These are phyloP conservation scores for Dacryopinax primogenitus DNA, from an alignment of 768 basidiomycete species.

Conservation along the genomic window DNA sequence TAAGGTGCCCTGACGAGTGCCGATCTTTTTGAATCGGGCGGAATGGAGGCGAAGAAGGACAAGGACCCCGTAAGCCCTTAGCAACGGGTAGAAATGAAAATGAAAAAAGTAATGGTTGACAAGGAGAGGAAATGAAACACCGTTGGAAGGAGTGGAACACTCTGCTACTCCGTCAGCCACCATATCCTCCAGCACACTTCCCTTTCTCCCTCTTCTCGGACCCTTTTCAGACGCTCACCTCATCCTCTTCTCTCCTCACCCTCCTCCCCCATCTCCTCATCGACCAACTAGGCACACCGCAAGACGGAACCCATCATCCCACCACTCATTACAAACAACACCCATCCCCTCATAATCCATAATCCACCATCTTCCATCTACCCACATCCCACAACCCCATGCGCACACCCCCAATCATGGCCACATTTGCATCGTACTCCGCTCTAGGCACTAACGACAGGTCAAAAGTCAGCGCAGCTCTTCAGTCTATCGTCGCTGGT, in stretches of 20 bases:
- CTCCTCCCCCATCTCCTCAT: neutral
- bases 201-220: neutral
- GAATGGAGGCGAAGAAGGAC: too few species aligned
- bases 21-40: too few species aligned
- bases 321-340: neutral
- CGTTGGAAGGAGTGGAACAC: too few species aligned
- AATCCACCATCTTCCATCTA: neutral
- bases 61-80: too few species aligned
- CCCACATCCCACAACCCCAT: neutral
- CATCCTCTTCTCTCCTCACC: neutral
- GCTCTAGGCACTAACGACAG: neutral
- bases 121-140: too few species aligned
- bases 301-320: too few species aligned
- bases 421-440: neutral
- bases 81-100: too few species aligned
- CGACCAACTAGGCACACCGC: too few species aligned
- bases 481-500: slow-evolving; percentile 5
- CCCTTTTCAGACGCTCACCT: neutral
- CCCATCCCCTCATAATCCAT: neutral
- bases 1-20: too few species aligned
- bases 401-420: neutral
- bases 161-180: too few species aligned
- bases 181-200: neutral
- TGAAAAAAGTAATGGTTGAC: too few species aligned
- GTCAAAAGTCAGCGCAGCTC: neutral